A percentile compares a stretch with the other conserved stretches of the same genome.
phyloP scores from a whole-genome alignment of 257 asterid genomes.

The Cynanchum wilfordii region DNA sequence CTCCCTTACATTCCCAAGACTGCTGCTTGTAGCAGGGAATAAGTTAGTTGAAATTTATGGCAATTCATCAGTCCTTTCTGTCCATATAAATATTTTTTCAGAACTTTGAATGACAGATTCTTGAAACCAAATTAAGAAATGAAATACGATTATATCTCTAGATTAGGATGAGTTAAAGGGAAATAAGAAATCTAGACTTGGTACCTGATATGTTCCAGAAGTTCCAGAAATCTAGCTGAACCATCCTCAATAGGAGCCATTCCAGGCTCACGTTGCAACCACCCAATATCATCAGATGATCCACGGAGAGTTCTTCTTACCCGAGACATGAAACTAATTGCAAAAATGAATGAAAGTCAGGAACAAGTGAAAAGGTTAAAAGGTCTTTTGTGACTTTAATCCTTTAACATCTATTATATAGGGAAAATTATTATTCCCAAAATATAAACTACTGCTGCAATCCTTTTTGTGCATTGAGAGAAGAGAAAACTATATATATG shows the following conservation, averaged over 20 bases:
- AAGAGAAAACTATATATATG: background rate
- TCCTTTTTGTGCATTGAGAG: background rate
- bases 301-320: constrained; percentile 60
- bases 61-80: background rate
- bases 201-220: constrained; percentile 70
- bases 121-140: background rate
- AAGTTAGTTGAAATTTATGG: background rate
- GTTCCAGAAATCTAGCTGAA: constrained; percentile 71
- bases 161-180: background rate
- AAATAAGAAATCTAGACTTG: constrained; percentile 7
- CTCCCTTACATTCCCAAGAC: too few relatives aligned
- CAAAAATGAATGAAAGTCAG: constrained; percentile 17
- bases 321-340: constrained; percentile 46
- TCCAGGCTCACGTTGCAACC: constrained; percentile 71
- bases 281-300: constrained; percentile 89
- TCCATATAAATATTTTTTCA: background rate
- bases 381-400: background rate
- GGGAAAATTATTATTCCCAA: background rate
- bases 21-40: background rate
- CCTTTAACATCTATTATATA: background rate
- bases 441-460: background rate
- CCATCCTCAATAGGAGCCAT: constrained; percentile 85
- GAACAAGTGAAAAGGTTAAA: constrained; percentile 1
- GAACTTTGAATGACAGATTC: background rate
- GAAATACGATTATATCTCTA: constrained; percentile 1